A percentile compares a stretch with the other conserved stretches of the same genome.
phyloP scores from a whole-genome alignment of 1,284 basidiomycete species.

The Boletus sp. region DNA sequence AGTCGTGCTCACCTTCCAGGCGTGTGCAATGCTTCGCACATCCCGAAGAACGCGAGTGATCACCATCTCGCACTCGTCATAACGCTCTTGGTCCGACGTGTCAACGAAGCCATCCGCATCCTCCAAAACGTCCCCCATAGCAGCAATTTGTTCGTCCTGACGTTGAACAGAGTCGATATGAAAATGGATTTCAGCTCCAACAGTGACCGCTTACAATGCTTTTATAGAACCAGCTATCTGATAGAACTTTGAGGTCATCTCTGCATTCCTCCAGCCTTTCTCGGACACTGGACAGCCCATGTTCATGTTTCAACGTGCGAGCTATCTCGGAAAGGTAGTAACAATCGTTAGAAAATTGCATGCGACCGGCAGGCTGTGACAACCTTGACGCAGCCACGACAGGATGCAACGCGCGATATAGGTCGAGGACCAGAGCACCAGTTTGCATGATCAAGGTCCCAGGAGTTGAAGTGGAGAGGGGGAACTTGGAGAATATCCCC shows the following conservation, averaged over 20 bases:
- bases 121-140: conserved; percentile 39
- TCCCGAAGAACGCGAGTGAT: conserved; percentile 65
- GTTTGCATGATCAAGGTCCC: conserved; percentile 58
- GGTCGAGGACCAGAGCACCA: conserved; percentile 67
- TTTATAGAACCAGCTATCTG: conserved; percentile 65
- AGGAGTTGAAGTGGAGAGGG: conserved; percentile 31
- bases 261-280: conserved; percentile 50
- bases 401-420: conserved; percentile 83
- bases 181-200: conserved; percentile 3
- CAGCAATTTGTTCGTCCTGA: conserved; percentile 23
- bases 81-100: conserved; percentile 72
- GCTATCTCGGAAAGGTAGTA: conserved; percentile 57
- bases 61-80: conserved; percentile 71
- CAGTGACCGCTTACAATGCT: conserved; percentile 50
- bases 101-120: conserved; percentile 70
- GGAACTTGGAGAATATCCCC: conserved; percentile 42
- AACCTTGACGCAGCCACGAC: conserved; percentile 57
- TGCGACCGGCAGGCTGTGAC: conserved; percentile 54
- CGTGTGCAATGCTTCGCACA: conserved; percentile 60
- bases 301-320: conserved; percentile 33
- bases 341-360: conserved; percentile 89
- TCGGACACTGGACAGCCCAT: conserved; percentile 33
- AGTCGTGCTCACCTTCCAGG: conserved; percentile 63
- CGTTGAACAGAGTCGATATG: conserved; percentile 5
- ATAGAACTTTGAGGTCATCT: conserved; percentile 47